Conservation (phyloP, 2,329 filamentous ascomycete species). For the Teratosphaeria nubilosa region DNA sequence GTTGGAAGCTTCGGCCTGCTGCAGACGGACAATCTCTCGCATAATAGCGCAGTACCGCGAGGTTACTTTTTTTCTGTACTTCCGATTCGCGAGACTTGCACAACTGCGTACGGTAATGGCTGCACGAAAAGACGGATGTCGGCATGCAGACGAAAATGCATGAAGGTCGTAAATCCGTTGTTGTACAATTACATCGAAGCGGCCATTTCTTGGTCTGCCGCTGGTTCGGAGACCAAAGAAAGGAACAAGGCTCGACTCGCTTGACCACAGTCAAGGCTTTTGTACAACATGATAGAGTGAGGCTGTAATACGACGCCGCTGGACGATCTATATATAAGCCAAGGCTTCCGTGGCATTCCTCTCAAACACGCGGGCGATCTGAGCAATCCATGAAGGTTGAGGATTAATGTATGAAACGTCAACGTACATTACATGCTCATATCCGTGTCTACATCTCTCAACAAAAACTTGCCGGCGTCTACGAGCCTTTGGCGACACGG, state of each 20-base stretch:
- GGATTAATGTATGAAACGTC: too few relatives aligned
- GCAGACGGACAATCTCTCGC: not conserved
- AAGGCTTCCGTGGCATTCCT: not conserved
- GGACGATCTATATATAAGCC: not conserved
- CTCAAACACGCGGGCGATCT: not conserved
- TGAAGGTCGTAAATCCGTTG: not conserved
- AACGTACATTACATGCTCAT: too few relatives aligned
- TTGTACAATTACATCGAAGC: not conserved
- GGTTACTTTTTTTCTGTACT: not conserved
- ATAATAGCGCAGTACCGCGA: not conserved
- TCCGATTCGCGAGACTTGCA: not conserved
- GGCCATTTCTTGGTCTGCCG: not conserved
- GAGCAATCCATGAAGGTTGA: not conserved
- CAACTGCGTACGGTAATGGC: not conserved
- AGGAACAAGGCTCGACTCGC: too few relatives aligned
- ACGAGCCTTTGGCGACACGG: too few relatives aligned
- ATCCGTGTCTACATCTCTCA: too few relatives aligned
- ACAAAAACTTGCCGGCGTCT: too few relatives aligned
- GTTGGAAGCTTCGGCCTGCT: not conserved
- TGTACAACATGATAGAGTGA: not conserved
- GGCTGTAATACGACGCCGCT: not conserved
- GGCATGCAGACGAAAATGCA: not conserved
- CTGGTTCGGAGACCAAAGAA: not conserved
- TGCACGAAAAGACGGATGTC: not conserved
- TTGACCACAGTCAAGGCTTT: not conserved